A percentile compares a stretch with the other conserved stretches of the same genome.
Conservation (phyloP, 345 rosid species). For the Turnera subulata region DNA sequence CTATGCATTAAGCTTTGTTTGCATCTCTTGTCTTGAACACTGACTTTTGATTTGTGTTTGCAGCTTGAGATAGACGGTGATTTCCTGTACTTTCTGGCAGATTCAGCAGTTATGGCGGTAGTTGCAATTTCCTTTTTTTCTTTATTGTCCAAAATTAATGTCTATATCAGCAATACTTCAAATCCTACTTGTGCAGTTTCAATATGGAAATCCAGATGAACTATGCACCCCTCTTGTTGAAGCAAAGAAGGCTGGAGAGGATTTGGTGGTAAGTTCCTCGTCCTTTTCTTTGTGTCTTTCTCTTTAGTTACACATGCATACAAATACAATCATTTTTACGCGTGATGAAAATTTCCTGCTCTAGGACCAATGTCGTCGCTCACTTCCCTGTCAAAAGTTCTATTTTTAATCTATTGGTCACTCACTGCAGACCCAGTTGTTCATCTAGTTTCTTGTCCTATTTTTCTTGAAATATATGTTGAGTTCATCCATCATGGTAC, state of each 20-base stretch:
- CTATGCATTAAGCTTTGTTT: neutral
- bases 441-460: too few species aligned
- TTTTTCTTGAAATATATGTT: too few species aligned
- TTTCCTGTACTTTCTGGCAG: slow-evolving; percentile 86
- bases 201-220: slow-evolving; percentile 85
- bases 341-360: neutral
- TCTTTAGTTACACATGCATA: neutral
- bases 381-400: too few species aligned
- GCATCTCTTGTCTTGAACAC: neutral
- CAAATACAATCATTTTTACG: neutral
- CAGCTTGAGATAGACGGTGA: slow-evolving; percentile 82
- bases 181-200: slow-evolving; percentile 52
- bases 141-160: slow-evolving; percentile 8
- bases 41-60: slow-evolving; percentile 6
- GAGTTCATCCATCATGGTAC: too few species aligned
- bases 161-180: slow-evolving; percentile 8
- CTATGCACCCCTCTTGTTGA: slow-evolving; percentile 77
- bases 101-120: slow-evolving; percentile 83
- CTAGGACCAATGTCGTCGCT: too few species aligned
- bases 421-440: too few species aligned
- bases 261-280: slow-evolving; percentile 72
- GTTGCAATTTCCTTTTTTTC: slow-evolving; percentile 10
- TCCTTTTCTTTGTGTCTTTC: neutral
- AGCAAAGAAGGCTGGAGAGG: slow-evolving; percentile 67
- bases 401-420: too few species aligned